A percentile compares a stretch with the other conserved stretches of the same genome.
These are phyloP conservation scores for Nakazawaea molendinolei DNA, from an alignment of 805 yeast genomes.

Conservation along the genomic window DNA sequence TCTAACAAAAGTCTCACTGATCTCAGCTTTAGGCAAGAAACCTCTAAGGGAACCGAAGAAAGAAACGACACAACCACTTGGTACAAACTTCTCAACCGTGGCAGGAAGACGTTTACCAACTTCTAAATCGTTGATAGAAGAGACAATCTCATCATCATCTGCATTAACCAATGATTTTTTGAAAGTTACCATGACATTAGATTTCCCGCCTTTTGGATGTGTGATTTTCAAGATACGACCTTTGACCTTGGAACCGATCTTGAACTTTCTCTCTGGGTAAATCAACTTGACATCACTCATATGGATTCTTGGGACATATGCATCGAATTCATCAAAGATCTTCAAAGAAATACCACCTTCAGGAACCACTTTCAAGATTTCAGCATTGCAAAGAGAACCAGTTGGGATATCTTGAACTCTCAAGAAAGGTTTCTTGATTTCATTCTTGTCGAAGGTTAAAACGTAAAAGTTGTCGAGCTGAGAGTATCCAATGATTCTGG, in stretches of 20 bases:
- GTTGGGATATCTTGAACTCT: constrained; percentile 65
- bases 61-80: constrained; percentile 75
- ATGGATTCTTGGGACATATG: constrained; percentile 66
- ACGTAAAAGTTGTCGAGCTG: constrained; percentile 58
- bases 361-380: constrained; percentile 48
- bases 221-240: constrained; percentile 60
- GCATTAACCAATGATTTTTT: constrained; percentile 77
- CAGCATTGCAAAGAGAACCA: constrained; percentile 59
- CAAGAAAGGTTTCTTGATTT: constrained; percentile 59
- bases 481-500: constrained; percentile 72
- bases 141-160: constrained; percentile 47
- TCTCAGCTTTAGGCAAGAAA: constrained; percentile 79
- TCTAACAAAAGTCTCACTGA: constrained; percentile 79
- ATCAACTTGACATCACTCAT: constrained; percentile 78
- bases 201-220: constrained; percentile 31
- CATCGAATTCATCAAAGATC: constrained; percentile 62
- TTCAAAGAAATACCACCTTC: constrained; percentile 64
- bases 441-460: constrained; percentile 61
- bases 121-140: constrained; percentile 30
- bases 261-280: constrained; percentile 90
- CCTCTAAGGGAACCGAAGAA: constrained; percentile 78
- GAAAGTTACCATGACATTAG: constrained; percentile 56
- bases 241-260: constrained; percentile 73
- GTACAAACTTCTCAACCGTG: constrained; percentile 63
- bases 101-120: constrained; percentile 56